phyloP scores from a whole-genome alignment of 2,329 filamentous ascomycete species.

The Xylaria hypoxylon region DNA sequence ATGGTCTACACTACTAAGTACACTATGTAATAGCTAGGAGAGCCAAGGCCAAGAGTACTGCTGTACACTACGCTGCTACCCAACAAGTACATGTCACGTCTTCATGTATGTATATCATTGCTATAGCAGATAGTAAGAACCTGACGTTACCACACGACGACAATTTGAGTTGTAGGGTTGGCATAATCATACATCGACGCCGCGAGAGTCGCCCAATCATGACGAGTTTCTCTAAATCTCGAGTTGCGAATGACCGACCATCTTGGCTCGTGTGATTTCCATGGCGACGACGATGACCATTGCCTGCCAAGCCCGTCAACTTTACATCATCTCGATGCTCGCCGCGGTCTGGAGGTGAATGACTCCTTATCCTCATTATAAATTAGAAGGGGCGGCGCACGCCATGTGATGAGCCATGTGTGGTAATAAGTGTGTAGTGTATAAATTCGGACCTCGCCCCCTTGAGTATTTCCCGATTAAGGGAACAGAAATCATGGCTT shows the following conservation, averaged over 20 bases:
- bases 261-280: conserved; percentile 4
- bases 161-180: conserved; percentile 6
- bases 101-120: background rate
- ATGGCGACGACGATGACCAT: background rate
- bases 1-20: too few species aligned
- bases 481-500: conserved; percentile 6
- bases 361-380: background rate
- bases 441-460: background rate
- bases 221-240: conserved; percentile 3
- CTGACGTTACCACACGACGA: conserved; percentile 6
- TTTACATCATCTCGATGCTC: background rate
- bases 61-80: conserved; percentile 14
- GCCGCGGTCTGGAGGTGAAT: background rate
- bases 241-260: background rate
- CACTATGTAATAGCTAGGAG: background rate
- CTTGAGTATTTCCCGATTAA: conserved; percentile 2
- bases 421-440: background rate
- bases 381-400: background rate
- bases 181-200: conserved; percentile 1
- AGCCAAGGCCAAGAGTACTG: background rate
- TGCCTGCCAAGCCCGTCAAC: background rate
- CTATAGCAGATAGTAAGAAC: background rate
- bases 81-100: background rate
- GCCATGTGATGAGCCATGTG: background rate
- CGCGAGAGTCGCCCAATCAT: conserved; percentile 24